Evolutionary conservation across 495 filamentous ascomycete species (phyloP).

Genomic region (Annulohypoxylon bovei): DNA sequence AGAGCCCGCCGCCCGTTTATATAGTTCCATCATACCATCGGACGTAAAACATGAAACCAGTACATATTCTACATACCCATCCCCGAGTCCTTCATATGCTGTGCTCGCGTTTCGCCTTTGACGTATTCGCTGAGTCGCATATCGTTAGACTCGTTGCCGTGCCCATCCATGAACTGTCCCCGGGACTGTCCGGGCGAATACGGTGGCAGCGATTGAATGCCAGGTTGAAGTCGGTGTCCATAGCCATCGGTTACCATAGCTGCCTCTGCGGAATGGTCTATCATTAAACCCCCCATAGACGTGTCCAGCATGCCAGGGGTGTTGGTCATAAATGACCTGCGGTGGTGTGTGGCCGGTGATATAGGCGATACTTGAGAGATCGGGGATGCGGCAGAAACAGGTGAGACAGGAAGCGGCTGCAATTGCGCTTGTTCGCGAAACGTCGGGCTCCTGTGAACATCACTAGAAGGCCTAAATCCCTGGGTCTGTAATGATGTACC

Average conservation of each 20-base stretch:
- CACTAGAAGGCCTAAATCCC: not conserved
- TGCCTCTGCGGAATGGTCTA: constrained; percentile 34
- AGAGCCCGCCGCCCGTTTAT: constrained; percentile 5
- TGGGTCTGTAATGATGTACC: constrained; percentile 22
- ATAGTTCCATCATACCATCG: not conserved
- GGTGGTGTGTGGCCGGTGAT: constrained; percentile 18
- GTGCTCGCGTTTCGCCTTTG: constrained; percentile 51
- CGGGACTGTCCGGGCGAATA: constrained; percentile 34
- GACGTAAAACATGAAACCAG: not conserved
- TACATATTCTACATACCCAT: constrained; percentile 16
- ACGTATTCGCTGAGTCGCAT: constrained; percentile 53
- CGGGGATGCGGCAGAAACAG: constrained; percentile 31
- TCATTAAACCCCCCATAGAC: constrained; percentile 25
- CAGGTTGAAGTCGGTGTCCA: constrained; percentile 36
- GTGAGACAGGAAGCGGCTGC: constrained; percentile 25
- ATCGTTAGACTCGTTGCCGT: constrained; percentile 49
- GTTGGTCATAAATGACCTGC: constrained; percentile 15
- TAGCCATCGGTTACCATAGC: constrained; percentile 52
- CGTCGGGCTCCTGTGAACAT: not conserved
- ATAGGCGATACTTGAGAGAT: constrained; percentile 38
- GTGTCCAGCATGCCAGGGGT: constrained; percentile 20
- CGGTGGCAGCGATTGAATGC: constrained; percentile 36
- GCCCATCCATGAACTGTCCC: constrained; percentile 49
- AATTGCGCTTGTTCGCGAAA: constrained; percentile 9
- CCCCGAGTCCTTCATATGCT: constrained; percentile 51